Conservation (phyloP, 2,329 filamentous ascomycete genomes). For the Paecilomyces niveus region DNA sequence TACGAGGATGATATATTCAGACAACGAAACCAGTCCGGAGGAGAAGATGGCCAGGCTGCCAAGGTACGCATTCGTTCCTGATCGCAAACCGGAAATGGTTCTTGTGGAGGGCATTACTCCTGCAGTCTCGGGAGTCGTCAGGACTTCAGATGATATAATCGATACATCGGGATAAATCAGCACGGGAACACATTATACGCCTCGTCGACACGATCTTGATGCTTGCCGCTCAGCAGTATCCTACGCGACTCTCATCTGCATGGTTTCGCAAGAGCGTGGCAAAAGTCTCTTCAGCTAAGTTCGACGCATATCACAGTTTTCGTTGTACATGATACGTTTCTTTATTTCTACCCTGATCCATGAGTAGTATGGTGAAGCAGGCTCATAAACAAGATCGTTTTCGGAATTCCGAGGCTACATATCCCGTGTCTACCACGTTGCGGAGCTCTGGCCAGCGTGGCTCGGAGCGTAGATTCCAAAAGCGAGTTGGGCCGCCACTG, state of each 20-base stretch:
- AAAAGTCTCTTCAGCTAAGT: conserved; percentile 30
- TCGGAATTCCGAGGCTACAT: not conserved
- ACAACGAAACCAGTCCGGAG: conserved; percentile 74
- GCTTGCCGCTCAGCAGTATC: conserved; percentile 1
- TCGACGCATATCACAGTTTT: conserved; percentile 26
- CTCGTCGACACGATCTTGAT: conserved; percentile 1
- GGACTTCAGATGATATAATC: conserved; percentile 26
- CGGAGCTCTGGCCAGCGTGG: not conserved
- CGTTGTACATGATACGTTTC: conserved; percentile 19
- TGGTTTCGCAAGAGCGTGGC: conserved; percentile 7
- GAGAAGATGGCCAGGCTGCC: conserved; percentile 78
- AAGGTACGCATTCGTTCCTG: conserved; percentile 63
- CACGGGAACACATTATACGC: not conserved
- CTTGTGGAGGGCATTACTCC: conserved; percentile 27
- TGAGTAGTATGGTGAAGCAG: conserved; percentile 25
- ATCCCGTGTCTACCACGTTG: not conserved
- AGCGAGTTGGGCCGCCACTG: conserved; percentile 7
- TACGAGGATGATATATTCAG: conserved; percentile 69
- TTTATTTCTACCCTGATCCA: conserved; percentile 25
- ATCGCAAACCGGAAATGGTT: conserved; percentile 30
- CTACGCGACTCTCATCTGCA: not conserved
- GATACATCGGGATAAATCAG: conserved; percentile 22
- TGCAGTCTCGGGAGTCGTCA: conserved; percentile 25
- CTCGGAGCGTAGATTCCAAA: not conserved
- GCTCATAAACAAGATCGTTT: conserved; percentile 4